Evolutionary conservation across 768 basidiomycete genomes (phyloP), one percentile per base, ranked within the genome.

Genomic region (Boletales sp.): DNA sequence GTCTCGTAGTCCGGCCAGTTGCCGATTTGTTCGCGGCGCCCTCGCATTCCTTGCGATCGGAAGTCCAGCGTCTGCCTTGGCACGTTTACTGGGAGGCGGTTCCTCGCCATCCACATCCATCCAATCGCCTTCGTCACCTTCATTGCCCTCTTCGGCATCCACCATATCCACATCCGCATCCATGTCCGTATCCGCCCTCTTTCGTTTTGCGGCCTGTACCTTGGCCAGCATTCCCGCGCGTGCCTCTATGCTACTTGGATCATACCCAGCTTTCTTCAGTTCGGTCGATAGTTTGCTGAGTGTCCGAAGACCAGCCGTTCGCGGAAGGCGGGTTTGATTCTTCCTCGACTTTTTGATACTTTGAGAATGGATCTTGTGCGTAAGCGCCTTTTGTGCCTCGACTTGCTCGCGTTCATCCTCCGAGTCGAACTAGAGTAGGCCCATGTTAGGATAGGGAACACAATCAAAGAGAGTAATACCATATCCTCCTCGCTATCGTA

Each of bases 401-500:
- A 73, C 76, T 9, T 83, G 85, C 65, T 93, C 89, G 17, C 87
- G 80, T 65, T 92, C 90, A 62, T 95, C 90, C 53, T 90, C 90
- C 28, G 74, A 74, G 61, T 84, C 80, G 59, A 68, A 65, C 74
- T 75, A 48, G 15, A 38, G 2, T 40, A 41, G 39, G 40, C 14
- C 17, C 25, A 30, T 17, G 31, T 55, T 32, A 48, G 28, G 37
- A 46, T 38, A 19, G 35, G 34, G 35, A 10, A 17, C 14, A 8
- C 12, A 21, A 3, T 38, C 25, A 21, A 11, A 37, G 36, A 21
- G 14, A 43, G 4, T 68, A 80, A 51, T 63, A 91, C 91, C 64
- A 91, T 87, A 47, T 94, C 88, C 50, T 86, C 87, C 34, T 93
- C 95, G 46, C 76, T 82, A 33, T 92, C 90, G 68, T 98, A 99